A percentile compares a stretch with the other conserved stretches of the same genome.
phyloP scores from a whole-genome alignment of 306 rosid genomes.

The Citrullus amarus region DNA sequence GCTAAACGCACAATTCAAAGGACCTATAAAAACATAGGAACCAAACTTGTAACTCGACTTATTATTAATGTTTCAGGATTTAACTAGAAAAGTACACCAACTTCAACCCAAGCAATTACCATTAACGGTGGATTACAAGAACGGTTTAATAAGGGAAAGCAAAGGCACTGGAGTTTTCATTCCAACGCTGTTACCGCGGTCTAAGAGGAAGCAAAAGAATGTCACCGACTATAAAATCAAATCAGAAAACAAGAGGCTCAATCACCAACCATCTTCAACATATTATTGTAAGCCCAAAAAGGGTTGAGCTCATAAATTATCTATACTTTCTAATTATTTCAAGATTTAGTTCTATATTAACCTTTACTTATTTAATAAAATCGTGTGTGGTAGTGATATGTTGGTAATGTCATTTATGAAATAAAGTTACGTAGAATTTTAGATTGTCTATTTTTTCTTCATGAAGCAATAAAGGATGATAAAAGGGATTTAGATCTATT shows the following conservation, averaged over 20 bases:
- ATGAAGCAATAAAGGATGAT: neutral
- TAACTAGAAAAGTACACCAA: neutral
- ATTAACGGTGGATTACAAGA: neutral
- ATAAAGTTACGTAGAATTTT: neutral
- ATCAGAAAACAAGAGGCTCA: neutral
- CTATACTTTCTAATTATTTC: neutral
- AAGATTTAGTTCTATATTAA: neutral
- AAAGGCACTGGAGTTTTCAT: conserved; percentile 6
- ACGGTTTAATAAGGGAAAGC: neutral
- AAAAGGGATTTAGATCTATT: neutral
- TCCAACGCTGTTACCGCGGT: neutral
- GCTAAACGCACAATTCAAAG: neutral
- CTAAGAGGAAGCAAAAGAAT: neutral
- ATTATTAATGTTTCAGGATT: neutral
- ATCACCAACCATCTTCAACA: neutral
- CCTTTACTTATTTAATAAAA: neutral
- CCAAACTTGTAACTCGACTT: neutral
- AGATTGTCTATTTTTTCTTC: neutral
- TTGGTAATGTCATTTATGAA: neutral
- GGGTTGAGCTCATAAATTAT: neutral
- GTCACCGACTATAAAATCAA: neutral
- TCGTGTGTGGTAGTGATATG: neutral
- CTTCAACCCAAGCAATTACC: neutral
- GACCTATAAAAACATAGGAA: neutral
- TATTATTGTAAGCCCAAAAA: neutral